Conservation (phyloP, 495 filamentous ascomycete species). For the Bathelium albidoporum region DNA sequence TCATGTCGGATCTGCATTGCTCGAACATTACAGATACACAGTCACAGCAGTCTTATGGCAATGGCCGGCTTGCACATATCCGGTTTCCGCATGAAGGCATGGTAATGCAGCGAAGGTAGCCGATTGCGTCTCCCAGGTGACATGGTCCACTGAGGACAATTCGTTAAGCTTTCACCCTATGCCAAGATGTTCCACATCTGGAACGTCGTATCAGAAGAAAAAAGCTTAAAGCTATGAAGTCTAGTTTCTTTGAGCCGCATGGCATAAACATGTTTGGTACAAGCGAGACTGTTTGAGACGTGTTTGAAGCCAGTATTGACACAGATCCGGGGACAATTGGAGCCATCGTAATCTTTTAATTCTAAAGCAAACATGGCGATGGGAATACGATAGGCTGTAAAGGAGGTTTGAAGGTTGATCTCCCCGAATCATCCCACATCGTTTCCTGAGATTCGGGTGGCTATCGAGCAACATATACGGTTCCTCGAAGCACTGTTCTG, state of each 20-base stretch:
- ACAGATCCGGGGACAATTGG: neutral
- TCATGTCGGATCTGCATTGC: neutral
- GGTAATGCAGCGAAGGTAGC: neutral
- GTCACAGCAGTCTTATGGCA: no score
- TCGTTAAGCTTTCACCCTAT: neutral
- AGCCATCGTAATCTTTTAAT: no score
- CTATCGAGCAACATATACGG: no score
- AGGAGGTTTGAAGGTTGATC: no score
- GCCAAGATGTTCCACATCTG: neutral
- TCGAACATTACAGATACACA: neutral
- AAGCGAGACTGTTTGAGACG: neutral
- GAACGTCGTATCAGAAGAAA: neutral
- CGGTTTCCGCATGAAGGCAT: neutral
- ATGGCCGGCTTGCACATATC: neutral
- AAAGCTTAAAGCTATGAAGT: neutral
- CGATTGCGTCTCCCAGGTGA: neutral
- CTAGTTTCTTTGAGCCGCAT: neutral
- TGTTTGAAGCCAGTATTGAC: neutral
- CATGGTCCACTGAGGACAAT: neutral
- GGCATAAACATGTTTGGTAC: conserved; percentile 1
- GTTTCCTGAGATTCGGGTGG: no score
- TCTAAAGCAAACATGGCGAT: neutral
- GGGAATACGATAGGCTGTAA: no score
- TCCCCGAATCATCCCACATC: no score
- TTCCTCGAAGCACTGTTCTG: no score